Evolutionary conservation across 2,329 filamentous ascomycete species (phyloP).

Genomic region (Sporothrix inflata): DNA sequence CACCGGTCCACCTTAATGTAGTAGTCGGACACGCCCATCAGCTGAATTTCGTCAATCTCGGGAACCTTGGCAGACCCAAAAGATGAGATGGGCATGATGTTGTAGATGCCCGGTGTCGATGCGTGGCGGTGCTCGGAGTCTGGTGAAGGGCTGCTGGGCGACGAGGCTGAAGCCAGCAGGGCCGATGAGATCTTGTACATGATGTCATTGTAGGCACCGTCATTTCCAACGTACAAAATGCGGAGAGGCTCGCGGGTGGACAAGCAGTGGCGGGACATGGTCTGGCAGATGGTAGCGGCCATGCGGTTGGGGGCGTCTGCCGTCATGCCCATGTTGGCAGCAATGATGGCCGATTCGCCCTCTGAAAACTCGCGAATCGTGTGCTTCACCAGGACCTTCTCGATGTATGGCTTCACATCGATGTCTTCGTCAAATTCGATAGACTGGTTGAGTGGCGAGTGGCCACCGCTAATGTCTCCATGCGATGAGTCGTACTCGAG

Average conservation of each 20-base stretch:
- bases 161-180: conserved; percentile 47
- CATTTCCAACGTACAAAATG: conserved; percentile 54
- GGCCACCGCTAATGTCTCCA: conserved; percentile 33
- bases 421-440: conserved; percentile 54
- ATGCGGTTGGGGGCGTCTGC: conserved; percentile 43
- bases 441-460: conserved; percentile 39
- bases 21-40: conserved; percentile 55
- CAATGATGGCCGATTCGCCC: conserved; percentile 45
- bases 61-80: conserved; percentile 51
- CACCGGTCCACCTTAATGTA: conserved; percentile 58
- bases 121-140: conserved; percentile 10
- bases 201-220: conserved; percentile 46
- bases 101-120: conserved; percentile 44
- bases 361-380: conserved; percentile 50
- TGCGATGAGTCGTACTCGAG: conserved; percentile 36
- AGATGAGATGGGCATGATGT: conserved; percentile 54
- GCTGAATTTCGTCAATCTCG: conserved; percentile 49
- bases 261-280: conserved; percentile 52
- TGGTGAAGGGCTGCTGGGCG: neutral
- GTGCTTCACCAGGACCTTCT: conserved; percentile 52
- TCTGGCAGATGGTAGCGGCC: conserved; percentile 51
- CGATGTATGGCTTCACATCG: conserved; percentile 40
- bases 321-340: conserved; percentile 40
- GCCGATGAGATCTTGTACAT: conserved; percentile 54
- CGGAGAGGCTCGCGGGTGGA: conserved; percentile 51